phyloP scores from a whole-genome alignment of 768 basidiomycete species.

The Rubroboletus pulcherrimus region DNA sequence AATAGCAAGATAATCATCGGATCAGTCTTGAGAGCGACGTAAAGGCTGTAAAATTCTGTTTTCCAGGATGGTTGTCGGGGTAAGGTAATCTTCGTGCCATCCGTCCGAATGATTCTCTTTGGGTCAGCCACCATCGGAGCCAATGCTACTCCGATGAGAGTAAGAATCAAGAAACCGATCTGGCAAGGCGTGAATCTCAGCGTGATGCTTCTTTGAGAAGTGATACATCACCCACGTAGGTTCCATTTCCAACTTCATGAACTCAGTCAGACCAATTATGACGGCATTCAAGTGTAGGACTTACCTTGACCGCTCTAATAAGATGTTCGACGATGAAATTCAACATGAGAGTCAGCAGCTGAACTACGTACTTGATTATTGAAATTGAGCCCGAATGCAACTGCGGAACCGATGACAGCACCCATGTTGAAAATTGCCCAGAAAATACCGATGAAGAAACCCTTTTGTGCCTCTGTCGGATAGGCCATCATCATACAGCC shows the following conservation, averaged over 20 bases:
- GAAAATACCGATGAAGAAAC: slow-evolving; percentile 72
- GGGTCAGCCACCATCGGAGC: slow-evolving; percentile 74
- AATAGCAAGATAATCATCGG: slow-evolving; percentile 71
- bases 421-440: slow-evolving; percentile 85
- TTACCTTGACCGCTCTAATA: slow-evolving; percentile 30
- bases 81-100: slow-evolving; percentile 63
- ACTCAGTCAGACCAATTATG: slow-evolving; percentile 1
- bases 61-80: slow-evolving; percentile 75
- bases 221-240: slow-evolving; percentile 52
- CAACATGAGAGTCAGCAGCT: not conserved
- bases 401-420: slow-evolving; percentile 72
- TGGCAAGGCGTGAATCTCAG: slow-evolving; percentile 25
- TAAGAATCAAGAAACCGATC: slow-evolving; percentile 76
- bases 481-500: slow-evolving; percentile 84
- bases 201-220: not conserved
- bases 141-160: slow-evolving; percentile 61
- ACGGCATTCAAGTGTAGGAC: not conserved
- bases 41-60: slow-evolving; percentile 67
- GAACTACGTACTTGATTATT: slow-evolving; percentile 48
- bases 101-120: slow-evolving; percentile 65
- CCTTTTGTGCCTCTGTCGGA: slow-evolving; percentile 76
- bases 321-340: not conserved
- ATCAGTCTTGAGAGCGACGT: slow-evolving; percentile 63
- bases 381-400: slow-evolving; percentile 70
- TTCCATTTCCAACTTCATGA: slow-evolving; percentile 59